phyloP scores from a whole-genome alignment of 345 rosid genomes.

The Hypericum androsaemum region DNA sequence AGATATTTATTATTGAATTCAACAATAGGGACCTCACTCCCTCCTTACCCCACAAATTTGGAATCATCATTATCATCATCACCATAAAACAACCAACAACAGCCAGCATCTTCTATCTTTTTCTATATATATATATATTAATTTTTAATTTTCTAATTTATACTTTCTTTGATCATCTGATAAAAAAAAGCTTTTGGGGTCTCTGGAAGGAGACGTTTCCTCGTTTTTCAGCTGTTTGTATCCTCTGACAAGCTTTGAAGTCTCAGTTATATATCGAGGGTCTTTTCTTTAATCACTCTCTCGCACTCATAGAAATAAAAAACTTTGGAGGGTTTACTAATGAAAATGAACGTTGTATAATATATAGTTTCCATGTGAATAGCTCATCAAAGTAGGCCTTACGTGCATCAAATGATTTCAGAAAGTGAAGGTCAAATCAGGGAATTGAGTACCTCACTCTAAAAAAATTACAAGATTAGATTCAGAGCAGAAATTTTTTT shows the following conservation, averaged over 20 bases:
- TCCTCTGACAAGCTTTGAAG: conserved; percentile 40
- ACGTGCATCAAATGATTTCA: conserved; percentile 34
- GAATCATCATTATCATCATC: conserved; percentile 20
- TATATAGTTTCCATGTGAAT: too few species aligned
- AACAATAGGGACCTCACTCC: conserved; percentile 11
- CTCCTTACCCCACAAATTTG: not conserved
- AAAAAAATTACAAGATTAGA: not conserved
- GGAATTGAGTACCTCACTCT: conserved; percentile 24
- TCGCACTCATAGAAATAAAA: not conserved
- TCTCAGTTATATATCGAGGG: not conserved
- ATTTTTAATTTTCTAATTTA: conserved; percentile 15
- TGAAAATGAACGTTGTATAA: too few species aligned
- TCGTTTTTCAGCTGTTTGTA: conserved; percentile 63
- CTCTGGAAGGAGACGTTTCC: conserved; percentile 73
- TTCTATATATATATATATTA: conserved; percentile 14
- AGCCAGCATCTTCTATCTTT: conserved; percentile 3
- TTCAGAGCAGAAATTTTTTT: too few species aligned
- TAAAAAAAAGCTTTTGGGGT: conserved; percentile 17
- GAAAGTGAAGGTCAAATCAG: conserved; percentile 37
- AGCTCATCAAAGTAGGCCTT: conserved; percentile 9
- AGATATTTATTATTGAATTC: conserved; percentile 38
- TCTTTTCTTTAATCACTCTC: conserved; percentile 6
- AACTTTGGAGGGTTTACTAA: too few species aligned
- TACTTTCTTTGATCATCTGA: too few species aligned
- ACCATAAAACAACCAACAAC: conserved; percentile 12